phyloP scores from a whole-genome alignment of 2,329 filamentous ascomycete species.

The Colletotrichum trifolii region DNA sequence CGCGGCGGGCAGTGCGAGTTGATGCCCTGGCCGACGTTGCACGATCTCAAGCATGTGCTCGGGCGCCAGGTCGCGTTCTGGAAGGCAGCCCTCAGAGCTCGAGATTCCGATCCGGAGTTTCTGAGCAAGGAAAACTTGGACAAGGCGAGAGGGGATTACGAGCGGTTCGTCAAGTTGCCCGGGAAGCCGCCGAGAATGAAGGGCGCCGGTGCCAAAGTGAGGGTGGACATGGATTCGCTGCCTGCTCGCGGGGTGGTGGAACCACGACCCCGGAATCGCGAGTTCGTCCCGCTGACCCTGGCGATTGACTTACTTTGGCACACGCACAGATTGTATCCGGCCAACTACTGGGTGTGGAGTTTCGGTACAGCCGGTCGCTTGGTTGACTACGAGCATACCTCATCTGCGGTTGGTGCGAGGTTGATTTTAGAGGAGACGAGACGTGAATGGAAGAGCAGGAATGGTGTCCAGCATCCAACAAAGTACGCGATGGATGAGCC shows the following conservation, averaged over 20 bases:
- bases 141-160: constrained; percentile 11
- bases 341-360: constrained; percentile 32
- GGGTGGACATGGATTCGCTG: constrained; percentile 22
- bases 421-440: not conserved
- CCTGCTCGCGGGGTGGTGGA: not conserved
- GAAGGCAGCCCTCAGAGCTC: constrained; percentile 15
- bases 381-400: constrained; percentile 14
- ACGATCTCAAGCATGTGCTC: constrained; percentile 23
- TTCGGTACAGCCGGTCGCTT: constrained; percentile 21
- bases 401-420: not conserved
- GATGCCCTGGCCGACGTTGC: constrained; percentile 23
- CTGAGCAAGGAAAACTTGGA: not conserved
- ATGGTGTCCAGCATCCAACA: not conserved
- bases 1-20: constrained; percentile 28
- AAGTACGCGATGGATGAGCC: constrained; percentile 7
- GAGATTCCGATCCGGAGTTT: constrained; percentile 18
- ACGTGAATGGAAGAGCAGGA: constrained; percentile 23
- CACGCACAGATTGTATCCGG: constrained; percentile 34
- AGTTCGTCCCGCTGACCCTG: constrained; percentile 25
- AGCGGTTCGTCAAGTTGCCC: constrained; percentile 26
- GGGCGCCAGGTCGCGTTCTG: constrained; percentile 32
- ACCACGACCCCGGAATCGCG: not conserved
- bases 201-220: not conserved
- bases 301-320: constrained; percentile 34
- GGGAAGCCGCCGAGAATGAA: constrained; percentile 2